A percentile compares a stretch with the other conserved stretches of the same genome.
phyloP scores from a whole-genome alignment of 169 alveolate genomes.

The Plasmodium knowlesi region DNA sequence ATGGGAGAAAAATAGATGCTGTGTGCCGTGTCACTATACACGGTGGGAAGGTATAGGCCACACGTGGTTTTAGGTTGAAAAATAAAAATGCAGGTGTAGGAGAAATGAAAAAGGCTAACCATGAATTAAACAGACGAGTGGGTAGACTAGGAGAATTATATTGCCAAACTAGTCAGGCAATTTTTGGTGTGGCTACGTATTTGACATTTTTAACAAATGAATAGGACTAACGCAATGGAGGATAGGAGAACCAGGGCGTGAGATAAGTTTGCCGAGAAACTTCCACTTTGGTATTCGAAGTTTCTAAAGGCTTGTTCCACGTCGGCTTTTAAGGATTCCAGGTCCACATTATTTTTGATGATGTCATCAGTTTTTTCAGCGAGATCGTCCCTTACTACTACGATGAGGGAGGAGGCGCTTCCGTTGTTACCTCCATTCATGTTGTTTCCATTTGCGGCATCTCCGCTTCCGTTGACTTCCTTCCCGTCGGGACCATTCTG shows the following conservation, averaged over 20 bases:
- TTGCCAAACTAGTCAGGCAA: not conserved
- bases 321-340: conserved; percentile 12
- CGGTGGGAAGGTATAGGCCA: not conserved
- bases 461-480: not conserved
- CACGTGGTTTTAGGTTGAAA: not conserved
- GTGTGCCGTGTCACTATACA: not conserved
- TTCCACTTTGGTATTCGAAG: not conserved
- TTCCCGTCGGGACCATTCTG: not conserved
- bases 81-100: not conserved
- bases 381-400: conserved; percentile 9
- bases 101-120: not conserved
- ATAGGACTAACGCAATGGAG: not conserved
- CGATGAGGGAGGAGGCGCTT: conserved; percentile 41
- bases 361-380: conserved; percentile 46
- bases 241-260: not conserved
- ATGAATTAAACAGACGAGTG: not conserved
- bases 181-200: not conserved
- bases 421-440: not conserved
- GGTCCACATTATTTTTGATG: conserved; percentile 38
- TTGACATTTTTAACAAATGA: conserved; percentile 15
- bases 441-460: not conserved
- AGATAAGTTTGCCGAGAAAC: not conserved
- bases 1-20: not conserved
- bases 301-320: conserved; percentile 32
- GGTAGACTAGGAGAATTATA: not conserved